Percentiles rank a stretch among this genome's conserved stretches.
Conservation (phyloP, 495 filamentous ascomycete species). For the Penicillium taxi region DNA sequence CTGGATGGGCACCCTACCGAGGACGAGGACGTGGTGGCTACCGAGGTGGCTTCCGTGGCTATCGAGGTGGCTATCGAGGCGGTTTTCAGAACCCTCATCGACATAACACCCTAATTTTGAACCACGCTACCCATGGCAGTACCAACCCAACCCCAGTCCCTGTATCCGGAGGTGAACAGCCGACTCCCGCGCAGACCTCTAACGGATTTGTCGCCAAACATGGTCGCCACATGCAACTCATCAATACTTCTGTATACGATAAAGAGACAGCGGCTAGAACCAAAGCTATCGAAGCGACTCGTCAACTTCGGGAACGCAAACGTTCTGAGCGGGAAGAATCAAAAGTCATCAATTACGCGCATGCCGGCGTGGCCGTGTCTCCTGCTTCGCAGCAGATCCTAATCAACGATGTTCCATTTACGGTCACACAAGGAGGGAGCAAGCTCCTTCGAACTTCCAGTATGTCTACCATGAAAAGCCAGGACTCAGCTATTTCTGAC, state of each 20-base stretch:
- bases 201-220: conserved; percentile 66
- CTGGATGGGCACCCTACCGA: conserved; percentile 43
- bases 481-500: conserved; percentile 17
- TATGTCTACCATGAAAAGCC: conserved; percentile 35
- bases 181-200: conserved; percentile 20
- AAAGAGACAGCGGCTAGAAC: conserved; percentile 61
- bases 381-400: conserved; percentile 54
- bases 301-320: conserved; percentile 50
- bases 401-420: conserved; percentile 71
- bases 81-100: conserved; percentile 53
- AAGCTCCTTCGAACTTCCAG: conserved; percentile 72
- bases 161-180: conserved; percentile 30
- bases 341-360: conserved; percentile 40
- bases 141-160: conserved; percentile 28
- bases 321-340: conserved; percentile 58
- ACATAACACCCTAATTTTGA: conserved; percentile 67
- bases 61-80: conserved; percentile 36
- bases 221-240: conserved; percentile 82
- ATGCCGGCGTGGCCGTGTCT: conserved; percentile 27
- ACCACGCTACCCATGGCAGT: conserved; percentile 37
- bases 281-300: conserved; percentile 66
- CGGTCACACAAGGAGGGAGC: conserved; percentile 68
- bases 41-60: conserved; percentile 24
- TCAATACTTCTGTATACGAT: conserved; percentile 77
- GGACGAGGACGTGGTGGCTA: conserved; percentile 40